These are phyloP conservation scores for Candida anglica DNA, from an alignment of 805 yeast genomes.

Conservation along the genomic window DNA sequence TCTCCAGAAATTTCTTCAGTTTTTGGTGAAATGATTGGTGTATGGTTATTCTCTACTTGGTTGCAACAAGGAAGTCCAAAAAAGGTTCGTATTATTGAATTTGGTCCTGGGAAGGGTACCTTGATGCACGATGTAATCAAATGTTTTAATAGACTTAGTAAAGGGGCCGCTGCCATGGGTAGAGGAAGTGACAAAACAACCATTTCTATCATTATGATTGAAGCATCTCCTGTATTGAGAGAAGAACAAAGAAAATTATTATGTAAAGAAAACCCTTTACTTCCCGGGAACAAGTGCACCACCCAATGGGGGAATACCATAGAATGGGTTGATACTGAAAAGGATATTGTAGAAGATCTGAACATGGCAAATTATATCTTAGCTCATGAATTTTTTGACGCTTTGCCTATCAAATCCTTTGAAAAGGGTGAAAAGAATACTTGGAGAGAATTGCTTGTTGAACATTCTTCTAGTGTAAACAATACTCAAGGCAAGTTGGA, in stretches of 20 bases:
- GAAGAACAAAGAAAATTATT: slow-evolving; percentile 49
- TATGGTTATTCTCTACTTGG: slow-evolving; percentile 66
- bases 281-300: no score
- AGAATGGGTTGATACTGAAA: slow-evolving; percentile 59
- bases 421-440: slow-evolving; percentile 52
- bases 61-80: slow-evolving; percentile 48
- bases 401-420: slow-evolving; percentile 73
- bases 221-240: slow-evolving; percentile 66
- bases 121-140: slow-evolving; percentile 61
- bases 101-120: slow-evolving; percentile 87
- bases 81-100: slow-evolving; percentile 58
- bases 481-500: slow-evolving; percentile 19
- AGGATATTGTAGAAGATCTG: slow-evolving; percentile 31
- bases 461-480: slow-evolving; percentile 39
- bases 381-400: slow-evolving; percentile 88
- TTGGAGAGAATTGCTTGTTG: slow-evolving; percentile 79
- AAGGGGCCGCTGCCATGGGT: no score
- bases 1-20: slow-evolving; percentile 85
- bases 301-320: slow-evolving; percentile 53
- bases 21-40: slow-evolving; percentile 81
- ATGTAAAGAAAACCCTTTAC: no score
- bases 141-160: slow-evolving; percentile 40
- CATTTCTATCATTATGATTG: slow-evolving; percentile 57
- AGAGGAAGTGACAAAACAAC: slow-evolving; percentile 15
- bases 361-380: slow-evolving; percentile 54